These are phyloP conservation scores for Patellifolia procumbens DNA, from an alignment of 179 eudicot species.

Conservation along the genomic window DNA sequence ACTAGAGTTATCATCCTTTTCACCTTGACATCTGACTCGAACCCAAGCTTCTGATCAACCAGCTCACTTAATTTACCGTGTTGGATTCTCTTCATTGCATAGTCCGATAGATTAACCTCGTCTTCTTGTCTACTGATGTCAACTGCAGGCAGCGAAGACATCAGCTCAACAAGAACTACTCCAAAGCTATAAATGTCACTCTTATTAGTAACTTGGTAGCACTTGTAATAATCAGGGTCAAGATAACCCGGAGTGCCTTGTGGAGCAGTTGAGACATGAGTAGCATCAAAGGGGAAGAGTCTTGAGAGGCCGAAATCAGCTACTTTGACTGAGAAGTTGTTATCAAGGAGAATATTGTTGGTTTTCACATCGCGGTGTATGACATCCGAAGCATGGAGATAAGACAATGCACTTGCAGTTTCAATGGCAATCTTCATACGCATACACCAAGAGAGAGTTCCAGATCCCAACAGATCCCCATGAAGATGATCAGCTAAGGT, in stretches of 20 bases:
- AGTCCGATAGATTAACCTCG: conserved; percentile 60
- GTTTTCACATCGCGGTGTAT: too few relatives aligned
- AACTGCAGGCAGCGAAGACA: conserved; percentile 79
- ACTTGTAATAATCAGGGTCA: conserved; percentile 62
- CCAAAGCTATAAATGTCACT: conserved; percentile 90
- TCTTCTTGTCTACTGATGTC: conserved; percentile 42
- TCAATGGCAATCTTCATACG: too few relatives aligned
- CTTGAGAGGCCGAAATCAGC: too few relatives aligned
- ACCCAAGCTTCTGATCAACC: conserved; percentile 49
- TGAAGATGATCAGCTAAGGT: conserved; percentile 59
- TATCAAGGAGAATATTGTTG: too few relatives aligned
- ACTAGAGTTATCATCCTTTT: conserved; percentile 54
- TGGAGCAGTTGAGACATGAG: too few relatives aligned
- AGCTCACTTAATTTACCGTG: conserved; percentile 39
- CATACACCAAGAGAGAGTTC: conserved; percentile 51
- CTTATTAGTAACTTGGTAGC: conserved; percentile 62
- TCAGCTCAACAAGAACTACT: conserved; percentile 73
- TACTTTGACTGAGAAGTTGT: too few relatives aligned
- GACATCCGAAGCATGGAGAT: too few relatives aligned
- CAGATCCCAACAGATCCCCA: conserved; percentile 73
- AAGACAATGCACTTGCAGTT: conserved; percentile 63
- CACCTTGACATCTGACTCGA: conserved; percentile 32
- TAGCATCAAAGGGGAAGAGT: too few relatives aligned
- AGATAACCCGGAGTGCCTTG: conserved; percentile 81
- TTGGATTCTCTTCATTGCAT: conserved; percentile 62